These are phyloP conservation scores for Colletotrichum sojae DNA, from an alignment of 2,329 filamentous ascomycete species.

Conservation along the genomic window DNA sequence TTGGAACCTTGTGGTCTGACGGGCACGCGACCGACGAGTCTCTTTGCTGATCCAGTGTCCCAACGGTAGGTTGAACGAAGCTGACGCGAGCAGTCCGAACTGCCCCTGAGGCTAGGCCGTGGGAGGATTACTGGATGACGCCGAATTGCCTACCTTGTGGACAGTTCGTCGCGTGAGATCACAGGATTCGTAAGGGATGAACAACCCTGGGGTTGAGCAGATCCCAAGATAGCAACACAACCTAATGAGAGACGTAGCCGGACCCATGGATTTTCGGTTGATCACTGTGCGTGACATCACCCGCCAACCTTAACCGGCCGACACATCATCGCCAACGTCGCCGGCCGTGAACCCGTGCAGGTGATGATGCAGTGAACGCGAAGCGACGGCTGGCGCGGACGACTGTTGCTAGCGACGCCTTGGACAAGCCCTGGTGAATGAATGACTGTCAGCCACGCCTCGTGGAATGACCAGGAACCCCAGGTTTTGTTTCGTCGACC, in stretches of 20 bases:
- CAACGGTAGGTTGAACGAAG: neutral
- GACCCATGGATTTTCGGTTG: constrained; percentile 4
- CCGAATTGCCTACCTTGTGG: neutral
- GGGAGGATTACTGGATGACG: neutral
- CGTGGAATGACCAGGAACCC: constrained; percentile 12
- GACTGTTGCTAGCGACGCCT: neutral
- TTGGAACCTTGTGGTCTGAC: neutral
- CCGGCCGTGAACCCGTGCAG: neutral
- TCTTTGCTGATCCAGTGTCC: neutral
- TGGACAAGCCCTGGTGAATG: constrained; percentile 8
- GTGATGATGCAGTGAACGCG: constrained; percentile 10
- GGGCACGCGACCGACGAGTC: neutral
- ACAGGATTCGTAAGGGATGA: constrained; percentile 29
- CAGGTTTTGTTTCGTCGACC: neutral
- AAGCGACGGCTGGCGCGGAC: constrained; percentile 18
- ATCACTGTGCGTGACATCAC: constrained; percentile 17
- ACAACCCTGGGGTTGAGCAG: neutral
- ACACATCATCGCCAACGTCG: constrained; percentile 19
- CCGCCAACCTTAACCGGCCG: neutral
- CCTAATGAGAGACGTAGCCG: too few relatives aligned
- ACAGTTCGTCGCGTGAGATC: constrained; percentile 15
- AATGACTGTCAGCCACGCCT: constrained; percentile 19
- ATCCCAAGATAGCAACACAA: constrained; percentile 5
- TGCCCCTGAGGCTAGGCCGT: neutral
- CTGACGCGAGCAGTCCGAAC: neutral